A percentile compares a stretch with the other conserved stretches of the same genome.
Conservation (phyloP, 176 grass and related monocot species). For the Carex parvula region DNA sequence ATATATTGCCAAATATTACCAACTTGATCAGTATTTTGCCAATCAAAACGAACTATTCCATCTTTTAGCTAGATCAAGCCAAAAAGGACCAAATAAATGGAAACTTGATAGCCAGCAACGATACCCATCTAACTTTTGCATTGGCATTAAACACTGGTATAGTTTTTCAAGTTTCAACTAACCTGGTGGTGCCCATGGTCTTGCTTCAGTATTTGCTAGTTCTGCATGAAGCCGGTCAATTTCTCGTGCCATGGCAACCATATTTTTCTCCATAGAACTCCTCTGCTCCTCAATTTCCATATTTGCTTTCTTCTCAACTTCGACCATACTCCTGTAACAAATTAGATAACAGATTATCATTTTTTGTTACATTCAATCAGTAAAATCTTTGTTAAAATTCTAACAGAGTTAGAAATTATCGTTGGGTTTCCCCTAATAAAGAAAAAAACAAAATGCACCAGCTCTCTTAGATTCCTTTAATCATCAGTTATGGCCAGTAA, state of each 20-base stretch:
- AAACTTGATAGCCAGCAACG: neutral
- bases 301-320: conserved; percentile 32
- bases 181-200: conserved; percentile 28
- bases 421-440: neutral
- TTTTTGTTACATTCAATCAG: neutral
- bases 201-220: conserved; percentile 23
- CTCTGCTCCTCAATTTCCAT: conserved; percentile 29
- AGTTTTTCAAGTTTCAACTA: conserved; percentile 15
- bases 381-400: conserved; percentile 1
- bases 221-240: conserved; percentile 24
- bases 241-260: conserved; percentile 25
- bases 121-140: neutral
- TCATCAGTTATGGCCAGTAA: neutral
- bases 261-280: conserved; percentile 30
- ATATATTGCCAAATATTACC: neutral
- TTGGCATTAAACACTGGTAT: neutral
- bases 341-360: neutral
- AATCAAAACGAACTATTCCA: neutral
- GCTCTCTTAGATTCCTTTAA: neutral
- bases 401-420: neutral
- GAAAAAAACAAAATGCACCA: neutral
- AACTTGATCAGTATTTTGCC: neutral
- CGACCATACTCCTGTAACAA: conserved; percentile 13
- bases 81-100: neutral
- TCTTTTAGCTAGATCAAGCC: neutral